Conservation (phyloP, 768 basidiomycete species). For the Trametes punicea region DNA sequence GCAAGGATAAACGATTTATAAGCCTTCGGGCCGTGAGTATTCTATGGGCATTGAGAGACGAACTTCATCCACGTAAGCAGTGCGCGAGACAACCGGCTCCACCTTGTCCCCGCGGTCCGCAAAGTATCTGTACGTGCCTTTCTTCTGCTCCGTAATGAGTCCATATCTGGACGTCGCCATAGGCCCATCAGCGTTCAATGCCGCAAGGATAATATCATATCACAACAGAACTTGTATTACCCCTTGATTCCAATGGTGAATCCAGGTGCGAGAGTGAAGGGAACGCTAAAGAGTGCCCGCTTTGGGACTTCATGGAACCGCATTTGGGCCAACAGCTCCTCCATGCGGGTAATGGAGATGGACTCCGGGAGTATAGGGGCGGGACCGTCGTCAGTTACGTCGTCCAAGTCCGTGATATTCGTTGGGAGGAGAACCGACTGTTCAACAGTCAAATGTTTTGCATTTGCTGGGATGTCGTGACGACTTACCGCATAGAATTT, state of each 20-base stretch:
- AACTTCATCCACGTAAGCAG: conserved; percentile 78
- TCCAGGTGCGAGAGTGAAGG: conserved; percentile 72
- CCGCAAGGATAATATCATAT: neutral
- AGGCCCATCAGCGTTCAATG: neutral
- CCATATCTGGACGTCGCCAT: conserved; percentile 68
- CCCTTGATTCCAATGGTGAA: conserved; percentile 82
- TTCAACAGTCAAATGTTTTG: neutral
- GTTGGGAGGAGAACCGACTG: conserved; percentile 62
- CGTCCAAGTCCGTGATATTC: conserved; percentile 50
- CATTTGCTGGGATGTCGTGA: neutral
- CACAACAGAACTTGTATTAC: conserved; percentile 35
- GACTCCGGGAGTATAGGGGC: conserved; percentile 53
- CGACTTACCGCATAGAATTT: conserved; percentile 75
- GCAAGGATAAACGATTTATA: neutral
- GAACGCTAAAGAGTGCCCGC: conserved; percentile 76
- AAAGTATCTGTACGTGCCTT: conserved; percentile 79
- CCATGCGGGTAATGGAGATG: conserved; percentile 72
- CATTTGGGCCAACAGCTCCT: conserved; percentile 78
- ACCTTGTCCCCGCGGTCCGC: conserved; percentile 71
- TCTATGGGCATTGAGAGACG: conserved; percentile 9
- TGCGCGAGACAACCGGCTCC: conserved; percentile 71
- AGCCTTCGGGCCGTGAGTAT: neutral
- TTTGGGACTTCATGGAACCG: conserved; percentile 80
- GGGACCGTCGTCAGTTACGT: conserved; percentile 35
- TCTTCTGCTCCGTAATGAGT: conserved; percentile 84